Percentiles rank a stretch among this genome's conserved stretches.
These are phyloP conservation scores for Aspergillus bombycis DNA, from an alignment of 2,329 filamentous ascomycete species.

Conservation along the genomic window DNA sequence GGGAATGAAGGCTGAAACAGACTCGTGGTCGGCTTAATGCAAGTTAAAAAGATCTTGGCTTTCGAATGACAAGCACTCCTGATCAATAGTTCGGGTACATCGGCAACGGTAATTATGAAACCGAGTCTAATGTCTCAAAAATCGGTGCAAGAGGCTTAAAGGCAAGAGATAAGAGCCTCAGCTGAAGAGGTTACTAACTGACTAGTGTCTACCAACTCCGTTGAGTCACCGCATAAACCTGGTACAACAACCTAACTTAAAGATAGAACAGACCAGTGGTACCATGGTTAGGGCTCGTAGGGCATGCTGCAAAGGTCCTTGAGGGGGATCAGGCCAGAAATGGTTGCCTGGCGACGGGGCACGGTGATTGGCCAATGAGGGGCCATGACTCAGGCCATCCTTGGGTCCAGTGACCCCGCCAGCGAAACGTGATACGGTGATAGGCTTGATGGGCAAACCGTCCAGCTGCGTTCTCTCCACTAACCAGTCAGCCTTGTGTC, in stretches of 20 bases:
- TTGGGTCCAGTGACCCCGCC: conserved; percentile 10
- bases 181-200: background rate
- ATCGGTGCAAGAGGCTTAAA: background rate
- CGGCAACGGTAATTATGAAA: background rate
- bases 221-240: background rate
- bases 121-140: background rate
- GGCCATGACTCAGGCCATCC: conserved; percentile 12
- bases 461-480: conserved; percentile 7
- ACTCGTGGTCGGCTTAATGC: background rate
- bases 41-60: background rate
- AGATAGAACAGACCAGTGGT: too few relatives aligned
- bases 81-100: background rate
- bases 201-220: background rate
- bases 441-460: background rate
- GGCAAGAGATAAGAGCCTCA: background rate
- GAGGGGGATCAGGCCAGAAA: conserved; percentile 1
- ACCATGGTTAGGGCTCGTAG: background rate
- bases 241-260: background rate
- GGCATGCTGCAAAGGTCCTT: background rate
- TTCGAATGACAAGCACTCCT: background rate
- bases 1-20: background rate
- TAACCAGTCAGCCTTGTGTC: conserved; percentile 6
- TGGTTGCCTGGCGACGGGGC: conserved; percentile 13
- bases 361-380: conserved; percentile 13
- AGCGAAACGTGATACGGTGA: background rate